Base-by-base conservation (phyloP, 768 basidiomycete genomes). In the Daedalea quercina region DNA sequence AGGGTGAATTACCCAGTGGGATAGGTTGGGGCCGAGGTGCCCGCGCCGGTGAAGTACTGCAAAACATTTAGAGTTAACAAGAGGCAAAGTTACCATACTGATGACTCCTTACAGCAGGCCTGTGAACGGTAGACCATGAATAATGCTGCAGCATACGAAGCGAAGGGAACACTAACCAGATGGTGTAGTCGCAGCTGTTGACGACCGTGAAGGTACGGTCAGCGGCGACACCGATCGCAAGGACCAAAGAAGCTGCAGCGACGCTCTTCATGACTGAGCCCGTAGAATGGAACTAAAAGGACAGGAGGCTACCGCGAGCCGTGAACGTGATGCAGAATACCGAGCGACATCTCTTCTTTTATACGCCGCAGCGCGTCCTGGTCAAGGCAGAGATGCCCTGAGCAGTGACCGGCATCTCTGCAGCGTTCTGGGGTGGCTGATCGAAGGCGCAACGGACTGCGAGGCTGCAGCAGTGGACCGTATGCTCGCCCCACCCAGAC, bases 181-280 rank as follows among this genome's bases (percentile, higher is more conserved):
- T 69, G 3, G 73, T 74, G 64, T 70, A 75, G 2, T 70, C 67
- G 57, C 73, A 74, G 34, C 57, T 62, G 56, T 75, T 75, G 62
- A 62, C 63, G 19, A 74, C 71, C 1, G 69, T 73, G 61, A 75
- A 70, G 17, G 65, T 69, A 22, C 60, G 51, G 3, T 55, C 57
- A 22, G 57, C 53, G n/a, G 31, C 41, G 9, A 53, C 60, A 11
- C 31, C 25, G 7, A 55, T 20, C 6, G 49, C 51, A 44, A 61
- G 46, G 3, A 52, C 41, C 28, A 53, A 45, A 24, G 51, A 31
- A n/a, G 44, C 37, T 25, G 56, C 26, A 40, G 48, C 47, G 34
- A 28, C 17, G 26, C 15, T 40, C 37, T 40, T 40, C 37, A 40
- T 40, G 15, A 11, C 11, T 31, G 28, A 31, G 11, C 11, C 28